phyloP scores from a whole-genome alignment of 805 yeast genomes.

The Cyberlindnera sargentensis region DNA sequence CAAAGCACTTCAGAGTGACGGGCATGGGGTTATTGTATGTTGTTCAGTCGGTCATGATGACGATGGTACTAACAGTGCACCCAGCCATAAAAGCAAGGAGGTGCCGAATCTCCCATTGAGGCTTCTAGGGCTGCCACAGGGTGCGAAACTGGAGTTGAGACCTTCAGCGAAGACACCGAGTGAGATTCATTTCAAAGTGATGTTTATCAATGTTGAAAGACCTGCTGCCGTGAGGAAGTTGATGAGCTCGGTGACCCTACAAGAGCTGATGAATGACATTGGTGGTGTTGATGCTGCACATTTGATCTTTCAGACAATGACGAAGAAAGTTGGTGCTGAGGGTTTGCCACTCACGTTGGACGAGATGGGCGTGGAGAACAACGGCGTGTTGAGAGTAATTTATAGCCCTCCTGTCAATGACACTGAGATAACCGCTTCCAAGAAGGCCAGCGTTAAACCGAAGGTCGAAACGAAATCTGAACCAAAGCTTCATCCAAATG shows the following conservation, averaged over 20 bases:
- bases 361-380: conserved; percentile 20
- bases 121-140: conserved; percentile 36
- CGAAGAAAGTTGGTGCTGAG: conserved; percentile 12
- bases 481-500: too few relatives aligned
- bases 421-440: neutral
- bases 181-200: conserved; percentile 26
- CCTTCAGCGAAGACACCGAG: conserved; percentile 2
- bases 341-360: conserved; percentile 7
- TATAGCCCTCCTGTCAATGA: conserved; percentile 2
- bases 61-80: neutral
- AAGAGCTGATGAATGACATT: conserved; percentile 11
- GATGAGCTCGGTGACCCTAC: conserved; percentile 9
- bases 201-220: conserved; percentile 20
- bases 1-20: conserved; percentile 31
- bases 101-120: conserved; percentile 37
- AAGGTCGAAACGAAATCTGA: too few relatives aligned
- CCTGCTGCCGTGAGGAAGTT: conserved; percentile 22
- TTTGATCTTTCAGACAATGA: conserved; percentile 17
- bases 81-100: conserved; percentile 25
- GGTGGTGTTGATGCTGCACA: conserved; percentile 15
- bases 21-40: conserved; percentile 19
- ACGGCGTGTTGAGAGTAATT: conserved; percentile 21
- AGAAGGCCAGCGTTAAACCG: too few relatives aligned
- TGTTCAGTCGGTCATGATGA: too few relatives aligned
- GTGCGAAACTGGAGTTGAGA: conserved; percentile 33